Evolutionary conservation across 106 monocot species (phyloP).

Genomic region (Platanthera guangdongensis): DNA sequence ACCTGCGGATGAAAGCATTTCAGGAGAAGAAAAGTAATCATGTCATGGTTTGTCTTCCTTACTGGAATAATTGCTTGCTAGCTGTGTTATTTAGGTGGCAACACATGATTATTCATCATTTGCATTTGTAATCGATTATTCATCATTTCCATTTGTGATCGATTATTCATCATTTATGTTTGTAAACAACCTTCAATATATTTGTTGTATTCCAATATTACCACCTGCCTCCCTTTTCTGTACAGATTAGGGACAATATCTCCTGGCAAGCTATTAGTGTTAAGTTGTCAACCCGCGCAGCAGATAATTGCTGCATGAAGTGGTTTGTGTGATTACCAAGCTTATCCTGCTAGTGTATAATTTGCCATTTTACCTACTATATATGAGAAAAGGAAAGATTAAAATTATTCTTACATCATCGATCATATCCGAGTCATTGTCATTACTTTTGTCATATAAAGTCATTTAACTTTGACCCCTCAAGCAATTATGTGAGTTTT

Average conservation of each 20-base stretch:
- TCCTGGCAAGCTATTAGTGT: conserved; percentile 79
- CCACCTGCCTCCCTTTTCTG: not conserved
- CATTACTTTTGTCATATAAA: too few relatives aligned
- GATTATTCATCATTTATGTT: not conserved
- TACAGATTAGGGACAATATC: conserved; percentile 67
- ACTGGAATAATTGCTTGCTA: not conserved
- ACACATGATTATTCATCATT: not conserved
- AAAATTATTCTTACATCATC: too few relatives aligned
- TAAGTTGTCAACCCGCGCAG: conserved; percentile 46
- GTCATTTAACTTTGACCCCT: too few relatives aligned
- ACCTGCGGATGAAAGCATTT: conserved; percentile 39
- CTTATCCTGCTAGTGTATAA: not conserved
- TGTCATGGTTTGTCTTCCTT: conserved; percentile 21
- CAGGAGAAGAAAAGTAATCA: conserved; percentile 21
- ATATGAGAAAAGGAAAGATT: not conserved
- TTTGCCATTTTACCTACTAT: not conserved
- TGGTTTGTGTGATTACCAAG: conserved; percentile 39
- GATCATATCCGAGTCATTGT: too few relatives aligned
- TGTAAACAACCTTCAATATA: not conserved
- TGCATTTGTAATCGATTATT: not conserved
- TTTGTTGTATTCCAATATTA: too few relatives aligned
- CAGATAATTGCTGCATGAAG: conserved; percentile 34
- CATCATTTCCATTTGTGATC: not conserved
- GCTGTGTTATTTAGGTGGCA: not conserved
- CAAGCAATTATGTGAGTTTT: too few relatives aligned